Evolutionary conservation across 257 asterid genomes (phyloP).

Genomic region (Gentiana straminea): DNA sequence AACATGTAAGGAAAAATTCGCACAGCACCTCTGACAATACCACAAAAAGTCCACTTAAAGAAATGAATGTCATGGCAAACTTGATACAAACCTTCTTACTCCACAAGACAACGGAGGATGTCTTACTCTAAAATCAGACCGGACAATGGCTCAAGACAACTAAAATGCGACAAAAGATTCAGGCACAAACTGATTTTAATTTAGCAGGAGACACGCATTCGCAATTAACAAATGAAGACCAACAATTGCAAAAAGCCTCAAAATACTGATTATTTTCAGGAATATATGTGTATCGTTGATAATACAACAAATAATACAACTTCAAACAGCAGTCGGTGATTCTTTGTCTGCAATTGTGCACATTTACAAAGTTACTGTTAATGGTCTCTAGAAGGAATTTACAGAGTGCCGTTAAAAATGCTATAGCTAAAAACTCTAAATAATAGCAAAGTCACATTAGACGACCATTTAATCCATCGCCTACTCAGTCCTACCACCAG

Average conservation of each 20-base stretch:
- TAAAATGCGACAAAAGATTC: background rate
- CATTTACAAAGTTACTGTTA: conserved; percentile 19
- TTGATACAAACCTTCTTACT: conserved; percentile 1
- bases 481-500: conserved; percentile 57
- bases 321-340: conserved; percentile 28
- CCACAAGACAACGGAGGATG: background rate
- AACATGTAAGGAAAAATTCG: background rate
- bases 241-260: conserved; percentile 5
- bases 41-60: conserved; percentile 1
- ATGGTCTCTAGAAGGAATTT: conserved; percentile 32
- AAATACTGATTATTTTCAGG: conserved; percentile 4
- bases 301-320: conserved; percentile 30
- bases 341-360: conserved; percentile 39
- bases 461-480: conserved; percentile 39
- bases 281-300: conserved; percentile 11
- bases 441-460: conserved; percentile 31
- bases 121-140: conserved; percentile 1
- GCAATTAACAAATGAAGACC: conserved; percentile 1
- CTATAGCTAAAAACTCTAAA: conserved; percentile 25
- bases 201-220: conserved; percentile 5
- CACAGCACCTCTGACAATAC: background rate
- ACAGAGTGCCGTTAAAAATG: conserved; percentile 34
- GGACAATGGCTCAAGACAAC: background rate
- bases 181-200: background rate
- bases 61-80: background rate